Evolutionary conservation across 306 rosid species (phyloP).

Genomic region (Fragaria ananassa): DNA sequence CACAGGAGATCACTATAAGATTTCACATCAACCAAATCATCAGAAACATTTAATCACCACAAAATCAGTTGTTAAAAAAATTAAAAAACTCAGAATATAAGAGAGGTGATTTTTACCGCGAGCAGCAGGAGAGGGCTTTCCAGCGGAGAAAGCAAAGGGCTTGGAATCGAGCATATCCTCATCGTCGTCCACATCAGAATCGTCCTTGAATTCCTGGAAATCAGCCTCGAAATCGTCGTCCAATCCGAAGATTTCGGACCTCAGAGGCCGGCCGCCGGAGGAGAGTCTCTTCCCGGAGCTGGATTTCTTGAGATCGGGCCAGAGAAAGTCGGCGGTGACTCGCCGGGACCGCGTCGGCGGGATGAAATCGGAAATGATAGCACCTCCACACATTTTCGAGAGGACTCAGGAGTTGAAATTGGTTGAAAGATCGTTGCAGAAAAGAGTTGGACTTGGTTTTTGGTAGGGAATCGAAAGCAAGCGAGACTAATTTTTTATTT

Average conservation of each 20-base stretch:
- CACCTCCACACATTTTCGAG: constrained; percentile 83
- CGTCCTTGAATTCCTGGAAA: constrained; percentile 79
- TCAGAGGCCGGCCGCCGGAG: constrained; percentile 21
- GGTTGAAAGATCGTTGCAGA: neutral
- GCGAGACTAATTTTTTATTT: neutral
- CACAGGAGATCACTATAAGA: neutral
- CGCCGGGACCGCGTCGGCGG: constrained; percentile 43
- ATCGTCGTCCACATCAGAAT: constrained; percentile 64
- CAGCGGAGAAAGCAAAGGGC: constrained; percentile 39
- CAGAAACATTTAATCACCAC: neutral
- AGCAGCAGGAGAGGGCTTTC: constrained; percentile 36
- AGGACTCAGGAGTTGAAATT: neutral
- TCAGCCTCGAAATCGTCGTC: constrained; percentile 87
- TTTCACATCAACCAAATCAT: neutral
- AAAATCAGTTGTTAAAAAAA: neutral
- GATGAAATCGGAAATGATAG: constrained; percentile 89
- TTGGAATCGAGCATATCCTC: constrained; percentile 50
- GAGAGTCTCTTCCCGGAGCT: constrained; percentile 32
- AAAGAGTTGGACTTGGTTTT: neutral
- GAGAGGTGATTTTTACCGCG: constrained; percentile 39
- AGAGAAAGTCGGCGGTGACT: constrained; percentile 57
- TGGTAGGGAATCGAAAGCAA: neutral
- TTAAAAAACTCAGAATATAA: neutral
- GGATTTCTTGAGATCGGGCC: constrained; percentile 64
- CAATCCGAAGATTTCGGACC: constrained; percentile 34